Base-by-base conservation (phyloP, 2,329 filamentous ascomycete species). In the Decorospora gaudefroyi region DNA sequence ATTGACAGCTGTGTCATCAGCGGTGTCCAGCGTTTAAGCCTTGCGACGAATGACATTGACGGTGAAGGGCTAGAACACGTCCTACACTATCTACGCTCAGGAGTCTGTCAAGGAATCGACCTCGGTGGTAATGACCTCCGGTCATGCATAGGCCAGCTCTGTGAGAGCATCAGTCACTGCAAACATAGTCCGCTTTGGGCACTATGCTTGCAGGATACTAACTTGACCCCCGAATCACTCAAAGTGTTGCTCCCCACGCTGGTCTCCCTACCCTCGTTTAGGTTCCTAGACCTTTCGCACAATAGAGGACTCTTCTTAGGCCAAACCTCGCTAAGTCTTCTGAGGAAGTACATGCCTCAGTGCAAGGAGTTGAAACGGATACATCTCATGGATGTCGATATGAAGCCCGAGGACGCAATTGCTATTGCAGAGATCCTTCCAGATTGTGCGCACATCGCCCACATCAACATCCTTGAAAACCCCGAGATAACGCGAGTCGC, bases 261-360 rank as follows among this genome's bases (percentile, higher is more conserved):
- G 40, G 77, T 80, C 17, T 82, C 79, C 54, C 74, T 96, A 42
- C 78, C 79, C 2, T 82, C 86, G 52, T 86, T 96, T 64, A 84
- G 88, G 13, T 96, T 96, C 65, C 83, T 99, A 46, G 93, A 97
- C 67, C 76, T 99, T 23, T 96, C 90, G 4, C 90, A 96, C 62
- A 97, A 97, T 59, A 87, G 80, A 21, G 83, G 83, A 13, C 77
- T 99, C 11, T 96, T 95, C 65, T 80, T 84, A 38, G 77, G 86
- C 28, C 85, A 87, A n/a, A 90, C 83, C 61, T 87, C 88, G 2
- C 77, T 93, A 22, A 79, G 81, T 4, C 73, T 90, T 3, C 76
- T 97, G 42, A 80, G 93, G 59, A 88, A 88, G 73, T 93, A 92
- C 65, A 76, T 97, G 42, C 91, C 92, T 3, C 85, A 89, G 67